Evolutionary conservation across 1,139 yeast species (phyloP).

Genomic region (Yamadazyma spencermartinsiae): DNA sequence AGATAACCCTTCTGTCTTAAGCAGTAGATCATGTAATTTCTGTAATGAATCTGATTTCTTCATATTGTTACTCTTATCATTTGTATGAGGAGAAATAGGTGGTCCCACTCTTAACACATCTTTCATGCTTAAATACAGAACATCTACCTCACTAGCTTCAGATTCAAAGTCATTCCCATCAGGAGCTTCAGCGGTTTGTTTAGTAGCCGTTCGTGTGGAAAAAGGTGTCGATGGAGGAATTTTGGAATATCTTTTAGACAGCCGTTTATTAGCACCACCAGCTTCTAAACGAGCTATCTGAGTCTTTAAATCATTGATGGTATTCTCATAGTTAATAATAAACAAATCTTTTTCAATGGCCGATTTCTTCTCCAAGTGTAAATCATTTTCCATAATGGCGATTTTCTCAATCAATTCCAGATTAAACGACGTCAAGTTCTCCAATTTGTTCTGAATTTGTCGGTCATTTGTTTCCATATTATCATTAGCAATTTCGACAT

Average conservation of each 20-base stretch:
- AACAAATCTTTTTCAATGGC: slow-evolving; percentile 33
- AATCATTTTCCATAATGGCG: slow-evolving; percentile 44
- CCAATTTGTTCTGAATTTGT: slow-evolving; percentile 31
- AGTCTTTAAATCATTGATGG: slow-evolving; percentile 23
- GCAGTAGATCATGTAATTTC: slow-evolving; percentile 20
- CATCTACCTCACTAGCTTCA: slow-evolving; percentile 20
- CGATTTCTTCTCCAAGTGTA: slow-evolving; percentile 32
- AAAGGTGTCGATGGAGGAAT: not conserved
- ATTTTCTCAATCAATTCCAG: slow-evolving; percentile 43
- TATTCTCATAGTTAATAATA: slow-evolving; percentile 39
- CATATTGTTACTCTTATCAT: slow-evolving; percentile 14
- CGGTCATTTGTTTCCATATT: slow-evolving; percentile 43
- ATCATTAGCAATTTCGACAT: slow-evolving; percentile 43
- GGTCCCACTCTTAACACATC: slow-evolving; percentile 37
- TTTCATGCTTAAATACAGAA: slow-evolving; percentile 32
- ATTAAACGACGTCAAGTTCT: slow-evolving; percentile 37
- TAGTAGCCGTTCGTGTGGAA: not conserved
- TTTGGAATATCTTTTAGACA: not conserved
- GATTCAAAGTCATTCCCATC: slow-evolving; percentile 6
- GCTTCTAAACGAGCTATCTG: slow-evolving; percentile 14
- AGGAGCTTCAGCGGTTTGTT: slow-evolving; percentile 1
- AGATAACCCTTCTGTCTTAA: slow-evolving; percentile 16
- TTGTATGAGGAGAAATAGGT: slow-evolving; percentile 18
- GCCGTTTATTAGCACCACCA: not conserved
- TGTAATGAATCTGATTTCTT: slow-evolving; percentile 27